Evolutionary conservation across 2,329 filamentous ascomycete genomes (phyloP), one percentile per base, ranked within the genome.

Genomic region (Dactylellina parvicollis): DNA sequence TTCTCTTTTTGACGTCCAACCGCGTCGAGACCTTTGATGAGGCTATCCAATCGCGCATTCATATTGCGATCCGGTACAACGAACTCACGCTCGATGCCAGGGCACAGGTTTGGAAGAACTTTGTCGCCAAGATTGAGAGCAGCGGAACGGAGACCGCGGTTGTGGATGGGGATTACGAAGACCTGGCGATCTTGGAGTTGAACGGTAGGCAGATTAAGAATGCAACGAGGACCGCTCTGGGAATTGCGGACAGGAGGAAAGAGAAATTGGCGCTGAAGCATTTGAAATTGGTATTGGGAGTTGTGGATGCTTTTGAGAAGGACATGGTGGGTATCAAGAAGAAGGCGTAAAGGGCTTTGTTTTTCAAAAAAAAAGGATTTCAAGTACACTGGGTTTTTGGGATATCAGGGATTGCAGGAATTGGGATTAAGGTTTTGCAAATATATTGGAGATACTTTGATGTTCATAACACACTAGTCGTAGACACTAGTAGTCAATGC

Each of bases 1-100:
- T 83, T 55, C 77, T 82, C 1, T 81, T 83, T 75, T 77, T 83
- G 0, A 83, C 83, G 1, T 81, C 81, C 10, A 82, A 83, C 18
- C 80, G 82, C 0, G 80, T 83, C 18, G 75, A 79, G 0, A 74
- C 75, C 16, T 80, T 83, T 56, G 82, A 83, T 56, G 79, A 80
- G 1, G 82, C 81, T 0, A 81, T 83, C 73, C 78, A 79, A 28
- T 79, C 77, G 12, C 78, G 81, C 10, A 80, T 82, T 40, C 80
- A 82, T 47, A 77, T 82, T 2, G 74, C 77, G 2, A 75, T 82
- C 24, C 72, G 76, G 12, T 81, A 82, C 55, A 74, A 76, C n/a
- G 72, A 76, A 2, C 66, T 79, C 0, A 75, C 75, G 16, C 50
- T 75, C 2, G 75, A 77, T 7, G 75, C 76, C 0, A 70, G 78